Conservation (phyloP, 2,329 filamentous ascomycete species). For the Macrophomina pseudophaseolina region DNA sequence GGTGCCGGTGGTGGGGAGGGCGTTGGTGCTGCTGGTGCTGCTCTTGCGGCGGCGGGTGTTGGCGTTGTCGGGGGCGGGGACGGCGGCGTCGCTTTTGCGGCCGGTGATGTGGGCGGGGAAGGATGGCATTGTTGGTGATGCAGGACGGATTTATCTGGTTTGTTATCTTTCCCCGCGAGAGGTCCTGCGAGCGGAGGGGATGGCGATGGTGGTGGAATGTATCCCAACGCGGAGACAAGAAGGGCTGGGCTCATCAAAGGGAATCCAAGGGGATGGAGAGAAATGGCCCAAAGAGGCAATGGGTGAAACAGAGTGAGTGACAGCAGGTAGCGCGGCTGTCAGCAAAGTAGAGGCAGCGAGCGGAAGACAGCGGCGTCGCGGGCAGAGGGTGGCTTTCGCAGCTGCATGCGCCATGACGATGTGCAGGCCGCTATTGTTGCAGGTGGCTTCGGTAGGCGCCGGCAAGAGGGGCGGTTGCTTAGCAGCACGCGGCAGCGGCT, state of each 20-base stretch:
- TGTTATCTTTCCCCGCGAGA: not conserved
- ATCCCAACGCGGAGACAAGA: too few species aligned
- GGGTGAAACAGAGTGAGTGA: not conserved
- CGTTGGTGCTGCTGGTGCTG: not conserved
- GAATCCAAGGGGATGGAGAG: too few species aligned
- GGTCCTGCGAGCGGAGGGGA: too few species aligned
- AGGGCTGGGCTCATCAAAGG: too few species aligned
- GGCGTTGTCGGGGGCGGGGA: not conserved
- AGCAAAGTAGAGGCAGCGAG: not conserved
- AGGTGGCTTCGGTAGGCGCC: not conserved
- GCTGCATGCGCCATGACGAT: conserved; percentile 12
- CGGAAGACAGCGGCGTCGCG: conserved; percentile 1
- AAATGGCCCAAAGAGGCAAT: not conserved
- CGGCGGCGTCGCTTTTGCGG: not conserved
- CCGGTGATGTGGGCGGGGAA: conserved; percentile 17
- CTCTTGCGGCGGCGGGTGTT: too few species aligned
- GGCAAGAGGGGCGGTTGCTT: not conserved
- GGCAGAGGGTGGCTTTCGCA: not conserved
- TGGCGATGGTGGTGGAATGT: too few species aligned
- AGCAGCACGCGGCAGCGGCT: not conserved
- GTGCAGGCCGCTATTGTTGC: not conserved
- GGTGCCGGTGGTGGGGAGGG: conserved; percentile 3
- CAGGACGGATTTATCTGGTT: not conserved
- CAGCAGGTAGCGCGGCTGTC: not conserved
- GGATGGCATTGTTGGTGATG: not conserved